phyloP scores from a whole-genome alignment of 345 rosid genomes.

The Murraya paniculata region DNA sequence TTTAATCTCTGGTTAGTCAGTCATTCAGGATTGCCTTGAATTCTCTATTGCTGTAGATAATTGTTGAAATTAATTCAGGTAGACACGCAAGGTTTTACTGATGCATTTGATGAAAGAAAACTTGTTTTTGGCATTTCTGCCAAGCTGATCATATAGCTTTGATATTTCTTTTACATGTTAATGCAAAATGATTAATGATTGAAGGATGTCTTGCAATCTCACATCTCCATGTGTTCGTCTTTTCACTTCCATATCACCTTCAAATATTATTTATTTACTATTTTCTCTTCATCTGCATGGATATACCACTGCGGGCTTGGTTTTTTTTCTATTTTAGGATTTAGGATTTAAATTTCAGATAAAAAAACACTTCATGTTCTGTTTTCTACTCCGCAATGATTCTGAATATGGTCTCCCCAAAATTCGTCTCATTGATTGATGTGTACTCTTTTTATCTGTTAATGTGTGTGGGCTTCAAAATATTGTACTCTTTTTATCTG shows the following conservation, averaged over 20 bases:
- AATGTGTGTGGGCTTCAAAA: background rate
- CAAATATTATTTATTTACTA: background rate
- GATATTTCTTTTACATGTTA: background rate
- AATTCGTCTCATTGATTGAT: background rate
- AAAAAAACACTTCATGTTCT: background rate
- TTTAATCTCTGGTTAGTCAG: slow-evolving; percentile 2
- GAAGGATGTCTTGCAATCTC: background rate
- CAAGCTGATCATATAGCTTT: slow-evolving; percentile 4
- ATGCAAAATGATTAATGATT: no score
- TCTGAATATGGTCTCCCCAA: background rate
- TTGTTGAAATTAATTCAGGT: background rate
- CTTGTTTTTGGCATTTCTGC: slow-evolving; percentile 1
- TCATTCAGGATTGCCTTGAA: background rate
- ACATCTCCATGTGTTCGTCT: background rate
- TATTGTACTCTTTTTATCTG: background rate
- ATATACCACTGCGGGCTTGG: background rate
- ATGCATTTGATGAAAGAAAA: slow-evolving; percentile 7
- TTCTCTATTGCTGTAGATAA: background rate
- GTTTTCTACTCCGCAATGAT: background rate
- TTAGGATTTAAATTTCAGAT: background rate
- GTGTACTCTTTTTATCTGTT: background rate
- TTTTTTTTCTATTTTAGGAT: background rate
- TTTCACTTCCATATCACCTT: background rate
- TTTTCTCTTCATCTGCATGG: background rate
- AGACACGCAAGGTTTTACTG: background rate